These are phyloP conservation scores for Cryptococcus sp. DNA, from an alignment of 1,284 basidiomycete species.

Conservation along the genomic window DNA sequence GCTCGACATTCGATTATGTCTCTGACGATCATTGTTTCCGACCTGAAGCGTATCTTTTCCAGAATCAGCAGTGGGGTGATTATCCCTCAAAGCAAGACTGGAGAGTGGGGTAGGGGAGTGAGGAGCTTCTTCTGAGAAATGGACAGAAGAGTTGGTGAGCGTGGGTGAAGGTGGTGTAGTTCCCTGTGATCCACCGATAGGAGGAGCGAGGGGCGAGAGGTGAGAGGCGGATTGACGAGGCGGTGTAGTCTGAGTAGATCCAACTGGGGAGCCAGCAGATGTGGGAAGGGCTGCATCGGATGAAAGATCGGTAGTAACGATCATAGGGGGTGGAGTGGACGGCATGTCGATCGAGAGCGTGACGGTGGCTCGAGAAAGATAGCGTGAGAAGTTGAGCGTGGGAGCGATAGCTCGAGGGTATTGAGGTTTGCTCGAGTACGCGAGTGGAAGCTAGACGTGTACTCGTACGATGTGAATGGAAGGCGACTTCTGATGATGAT, in stretches of 20 bases:
- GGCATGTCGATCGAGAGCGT: no score
- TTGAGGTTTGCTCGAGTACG: no score
- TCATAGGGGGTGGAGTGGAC: constrained; percentile 22
- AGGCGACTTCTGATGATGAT: no score
- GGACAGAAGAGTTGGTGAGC: constrained; percentile 33
- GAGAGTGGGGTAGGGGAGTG: constrained; percentile 17
- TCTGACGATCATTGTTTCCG: constrained; percentile 38
- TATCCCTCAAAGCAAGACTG: constrained; percentile 62
- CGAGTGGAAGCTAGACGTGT: no score
- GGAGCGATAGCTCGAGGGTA: not conserved
- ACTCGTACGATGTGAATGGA: no score
- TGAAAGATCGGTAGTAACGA: constrained; percentile 39
- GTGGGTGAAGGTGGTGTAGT: constrained; percentile 40
- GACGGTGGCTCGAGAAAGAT: no score
- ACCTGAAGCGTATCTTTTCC: constrained; percentile 59
- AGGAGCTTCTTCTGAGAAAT: constrained; percentile 35
- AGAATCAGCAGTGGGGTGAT: constrained; percentile 60
- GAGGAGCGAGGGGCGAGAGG: constrained; percentile 23
- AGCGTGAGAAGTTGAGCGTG: not conserved
- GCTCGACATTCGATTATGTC: constrained; percentile 27
- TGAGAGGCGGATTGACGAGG: constrained; percentile 18
- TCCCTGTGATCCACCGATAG: constrained; percentile 18
- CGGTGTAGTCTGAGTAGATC: constrained; percentile 5
- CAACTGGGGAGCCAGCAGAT: constrained; percentile 2
- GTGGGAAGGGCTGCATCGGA: not conserved